These are phyloP conservation scores for Saccharomycopsis selenospora DNA, from an alignment of 805 yeast species.

Conservation along the genomic window DNA sequence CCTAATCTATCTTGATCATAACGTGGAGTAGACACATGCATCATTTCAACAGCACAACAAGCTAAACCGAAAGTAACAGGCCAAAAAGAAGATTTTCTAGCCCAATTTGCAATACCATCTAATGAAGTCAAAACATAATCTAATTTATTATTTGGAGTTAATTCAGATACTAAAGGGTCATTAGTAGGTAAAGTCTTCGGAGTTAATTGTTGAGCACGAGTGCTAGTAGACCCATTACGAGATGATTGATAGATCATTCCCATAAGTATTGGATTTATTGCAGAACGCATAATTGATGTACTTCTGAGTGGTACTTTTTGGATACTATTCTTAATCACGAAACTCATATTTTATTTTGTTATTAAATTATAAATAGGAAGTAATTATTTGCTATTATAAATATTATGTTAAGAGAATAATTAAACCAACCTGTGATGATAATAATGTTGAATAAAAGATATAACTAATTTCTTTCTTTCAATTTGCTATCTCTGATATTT, in stretches of 20 bases:
- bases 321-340: constrained; percentile 12
- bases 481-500: no score
- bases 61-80: constrained; percentile 90
- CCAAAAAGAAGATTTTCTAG: constrained; percentile 87
- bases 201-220: constrained; percentile 29
- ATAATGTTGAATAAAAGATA: no score
- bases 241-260: no score
- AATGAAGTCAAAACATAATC: constrained; percentile 79
- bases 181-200: constrained; percentile 55
- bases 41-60: constrained; percentile 93
- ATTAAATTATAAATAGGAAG: no score
- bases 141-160: constrained; percentile 50
- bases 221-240: constrained; percentile 17
- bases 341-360: constrained; percentile 19
- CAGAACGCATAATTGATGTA: constrained; percentile 2
- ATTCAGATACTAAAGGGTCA: constrained; percentile 62
- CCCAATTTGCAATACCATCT: constrained; percentile 84
- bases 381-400: no score
- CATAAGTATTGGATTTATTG: neutral
- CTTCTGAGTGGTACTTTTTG: constrained; percentile 9
- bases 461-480: no score
- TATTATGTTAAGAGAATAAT: no score
- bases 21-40: constrained; percentile 87
- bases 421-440: no score
- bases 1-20: constrained; percentile 91